phyloP scores from a whole-genome alignment of 352 stramenopile genomes.

The Phytophthora boehmeriae region DNA sequence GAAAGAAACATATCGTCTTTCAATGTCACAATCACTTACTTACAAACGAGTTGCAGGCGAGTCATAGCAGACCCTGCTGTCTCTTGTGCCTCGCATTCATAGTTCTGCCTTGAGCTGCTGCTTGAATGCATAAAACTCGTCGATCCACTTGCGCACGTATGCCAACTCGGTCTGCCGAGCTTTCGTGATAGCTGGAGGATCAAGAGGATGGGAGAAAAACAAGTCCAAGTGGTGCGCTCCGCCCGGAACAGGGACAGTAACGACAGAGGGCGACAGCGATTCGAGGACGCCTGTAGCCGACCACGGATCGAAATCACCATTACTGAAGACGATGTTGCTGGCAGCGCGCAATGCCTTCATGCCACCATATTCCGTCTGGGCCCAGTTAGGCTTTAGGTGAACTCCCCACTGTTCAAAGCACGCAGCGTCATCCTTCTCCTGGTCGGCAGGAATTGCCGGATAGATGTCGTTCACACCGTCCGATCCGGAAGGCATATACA shows the following conservation, averaged over 20 bases:
- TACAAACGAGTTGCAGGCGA: not conserved
- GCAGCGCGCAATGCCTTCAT: slow-evolving; percentile 45
- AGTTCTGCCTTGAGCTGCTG: slow-evolving; percentile 9
- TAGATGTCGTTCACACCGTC: slow-evolving; percentile 50
- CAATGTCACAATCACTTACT: not conserved
- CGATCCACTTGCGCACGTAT: slow-evolving; percentile 58
- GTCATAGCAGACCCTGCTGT: not conserved
- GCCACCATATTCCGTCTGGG: slow-evolving; percentile 54
- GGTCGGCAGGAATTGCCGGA: slow-evolving; percentile 25
- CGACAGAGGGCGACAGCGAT: slow-evolving; percentile 43
- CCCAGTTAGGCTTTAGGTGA: slow-evolving; percentile 46
- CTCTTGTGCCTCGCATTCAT: not conserved
- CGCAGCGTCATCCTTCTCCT: slow-evolving; percentile 31
- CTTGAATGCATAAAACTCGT: slow-evolving; percentile 52
- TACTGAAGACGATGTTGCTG: slow-evolving; percentile 78
- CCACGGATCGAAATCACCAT: slow-evolving; percentile 73
- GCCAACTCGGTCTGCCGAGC: slow-evolving; percentile 46
- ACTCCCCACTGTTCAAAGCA: slow-evolving; percentile 54
- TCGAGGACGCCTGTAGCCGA: slow-evolving; percentile 49
- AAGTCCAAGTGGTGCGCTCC: slow-evolving; percentile 64
- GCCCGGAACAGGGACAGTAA: slow-evolving; percentile 41
- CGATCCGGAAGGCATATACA: slow-evolving; percentile 53
- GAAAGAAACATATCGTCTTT: slow-evolving; percentile 9
- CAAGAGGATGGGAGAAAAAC: slow-evolving; percentile 60
- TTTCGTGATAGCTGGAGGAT: slow-evolving; percentile 41